Evolutionary conservation across 805 yeast species (phyloP).

Genomic region (Nakazawaea molendinolei): DNA sequence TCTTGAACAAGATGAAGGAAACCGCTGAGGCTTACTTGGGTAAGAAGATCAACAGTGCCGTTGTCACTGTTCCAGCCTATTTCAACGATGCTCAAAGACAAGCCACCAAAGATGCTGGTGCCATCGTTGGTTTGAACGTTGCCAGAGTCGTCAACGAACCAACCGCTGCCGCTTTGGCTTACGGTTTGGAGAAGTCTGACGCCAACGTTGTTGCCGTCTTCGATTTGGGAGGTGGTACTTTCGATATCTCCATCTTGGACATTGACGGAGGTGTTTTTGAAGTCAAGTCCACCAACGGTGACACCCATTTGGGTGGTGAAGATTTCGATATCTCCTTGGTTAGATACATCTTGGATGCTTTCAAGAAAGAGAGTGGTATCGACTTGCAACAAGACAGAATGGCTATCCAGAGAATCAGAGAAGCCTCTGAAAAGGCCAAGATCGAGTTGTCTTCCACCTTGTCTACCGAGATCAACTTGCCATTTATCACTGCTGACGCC

Average conservation of each 20-base stretch:
- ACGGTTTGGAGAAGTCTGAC: slow-evolving; percentile 79
- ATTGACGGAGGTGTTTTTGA: slow-evolving; percentile 97
- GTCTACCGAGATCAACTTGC: slow-evolving; percentile 57
- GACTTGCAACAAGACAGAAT: slow-evolving; percentile 46
- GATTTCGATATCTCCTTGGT: slow-evolving; percentile 85
- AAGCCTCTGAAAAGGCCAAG: slow-evolving; percentile 72
- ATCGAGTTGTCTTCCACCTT: slow-evolving; percentile 66
- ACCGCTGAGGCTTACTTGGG: slow-evolving; percentile 92
- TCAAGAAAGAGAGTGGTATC: slow-evolving; percentile 47
- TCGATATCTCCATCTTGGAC: slow-evolving; percentile 93
- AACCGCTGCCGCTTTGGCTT: slow-evolving; percentile 91
- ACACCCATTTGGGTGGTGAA: slow-evolving; percentile 90
- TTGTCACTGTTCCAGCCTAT: slow-evolving; percentile 86
- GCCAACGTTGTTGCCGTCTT: slow-evolving; percentile 74
- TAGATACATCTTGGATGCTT: slow-evolving; percentile 58
- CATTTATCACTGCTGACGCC: slow-evolving; percentile 53
- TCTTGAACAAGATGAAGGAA: slow-evolving; percentile 95
- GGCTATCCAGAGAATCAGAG: slow-evolving; percentile 71
- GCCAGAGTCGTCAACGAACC: slow-evolving; percentile 89
- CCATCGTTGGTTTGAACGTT: slow-evolving; percentile 89
- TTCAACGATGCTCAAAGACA: slow-evolving; percentile 90
- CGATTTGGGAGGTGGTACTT: slow-evolving; percentile 98
- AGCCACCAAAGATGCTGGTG: slow-evolving; percentile 96
- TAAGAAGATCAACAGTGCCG: slow-evolving; percentile 83
- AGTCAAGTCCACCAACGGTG: slow-evolving; percentile 97